These are phyloP conservation scores for Thelonectria olida DNA, from an alignment of 2,329 filamentous ascomycete genomes.

Conservation along the genomic window DNA sequence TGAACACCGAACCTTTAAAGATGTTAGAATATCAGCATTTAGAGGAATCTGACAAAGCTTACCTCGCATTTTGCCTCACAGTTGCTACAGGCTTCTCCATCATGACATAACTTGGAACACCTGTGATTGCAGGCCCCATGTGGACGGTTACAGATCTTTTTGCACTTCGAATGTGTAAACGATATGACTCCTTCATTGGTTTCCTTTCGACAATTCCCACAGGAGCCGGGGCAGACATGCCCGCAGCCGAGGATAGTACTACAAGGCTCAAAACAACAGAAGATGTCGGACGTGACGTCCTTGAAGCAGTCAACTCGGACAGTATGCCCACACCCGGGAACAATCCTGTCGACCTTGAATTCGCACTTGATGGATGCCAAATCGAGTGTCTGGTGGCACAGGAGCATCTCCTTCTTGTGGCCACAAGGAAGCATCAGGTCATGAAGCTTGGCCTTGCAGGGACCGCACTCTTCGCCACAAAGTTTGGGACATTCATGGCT, in stretches of 20 bases:
- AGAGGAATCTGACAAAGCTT: neutral
- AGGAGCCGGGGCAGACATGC: constrained; percentile 35
- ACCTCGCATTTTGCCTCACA: constrained; percentile 67
- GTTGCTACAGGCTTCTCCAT: constrained; percentile 45
- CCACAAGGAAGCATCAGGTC: no score
- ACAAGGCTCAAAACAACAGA: constrained; percentile 31
- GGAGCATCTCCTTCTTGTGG: no score
- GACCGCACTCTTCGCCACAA: no score
- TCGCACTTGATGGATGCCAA: no score
- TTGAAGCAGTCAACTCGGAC: no score
- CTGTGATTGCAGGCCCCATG: constrained; percentile 66
- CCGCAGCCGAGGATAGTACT: constrained; percentile 50
- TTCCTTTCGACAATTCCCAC: constrained; percentile 6
- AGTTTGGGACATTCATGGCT: no score
- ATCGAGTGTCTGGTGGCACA: no score
- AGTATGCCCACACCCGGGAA: no score
- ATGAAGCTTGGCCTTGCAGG: no score
- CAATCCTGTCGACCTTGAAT: no score
- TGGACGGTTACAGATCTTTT: constrained; percentile 54
- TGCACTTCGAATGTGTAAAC: constrained; percentile 50
- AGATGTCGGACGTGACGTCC: neutral
- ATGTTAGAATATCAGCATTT: neutral
- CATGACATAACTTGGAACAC: constrained; percentile 49
- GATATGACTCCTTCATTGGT: neutral
- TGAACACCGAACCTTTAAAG: constrained; percentile 54